Evolutionary conservation across 371 early-diverging fungal genomes (phyloP).

Genomic region (Apophysomyces trapeziformis): DNA sequence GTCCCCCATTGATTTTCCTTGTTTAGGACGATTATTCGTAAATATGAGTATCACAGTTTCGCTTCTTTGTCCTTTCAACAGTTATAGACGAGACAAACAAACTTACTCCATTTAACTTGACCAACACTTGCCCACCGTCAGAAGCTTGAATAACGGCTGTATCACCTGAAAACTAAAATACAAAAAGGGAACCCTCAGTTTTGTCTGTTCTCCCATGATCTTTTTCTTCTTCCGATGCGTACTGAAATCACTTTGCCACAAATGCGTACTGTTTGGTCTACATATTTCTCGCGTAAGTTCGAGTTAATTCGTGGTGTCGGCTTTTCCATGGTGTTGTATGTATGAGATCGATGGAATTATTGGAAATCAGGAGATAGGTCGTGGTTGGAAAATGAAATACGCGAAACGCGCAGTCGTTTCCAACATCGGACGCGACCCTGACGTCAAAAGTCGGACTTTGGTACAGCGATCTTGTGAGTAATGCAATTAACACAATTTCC

Average conservation of each 20-base stretch:
- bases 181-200: background rate
- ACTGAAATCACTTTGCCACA: conserved; percentile 60
- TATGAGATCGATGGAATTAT: background rate
- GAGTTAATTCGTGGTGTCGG: conserved; percentile 71
- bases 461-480: too few species aligned
- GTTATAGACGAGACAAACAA: background rate
- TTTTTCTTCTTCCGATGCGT: conserved; percentile 21
- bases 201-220: background rate
- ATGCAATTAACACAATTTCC: too few species aligned
- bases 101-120: conserved; percentile 59
- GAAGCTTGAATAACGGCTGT: conserved; percentile 56
- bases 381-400: conserved; percentile 1
- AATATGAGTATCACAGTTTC: background rate
- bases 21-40: background rate
- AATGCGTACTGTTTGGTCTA: conserved; percentile 57
- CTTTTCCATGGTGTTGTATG: conserved; percentile 54
- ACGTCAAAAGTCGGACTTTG: too few species aligned
- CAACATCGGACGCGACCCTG: too few species aligned
- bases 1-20: conserved; percentile 53
- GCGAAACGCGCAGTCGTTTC: background rate
- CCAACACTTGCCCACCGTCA: conserved; percentile 54
- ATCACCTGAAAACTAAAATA: conserved; percentile 54
- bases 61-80: background rate
- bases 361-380: conserved; percentile 9
- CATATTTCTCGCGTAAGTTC: conserved; percentile 56